Evolutionary conservation across 352 stramenopile genomes (phyloP).

Genomic region (Phytophthora tentaculata): DNA sequence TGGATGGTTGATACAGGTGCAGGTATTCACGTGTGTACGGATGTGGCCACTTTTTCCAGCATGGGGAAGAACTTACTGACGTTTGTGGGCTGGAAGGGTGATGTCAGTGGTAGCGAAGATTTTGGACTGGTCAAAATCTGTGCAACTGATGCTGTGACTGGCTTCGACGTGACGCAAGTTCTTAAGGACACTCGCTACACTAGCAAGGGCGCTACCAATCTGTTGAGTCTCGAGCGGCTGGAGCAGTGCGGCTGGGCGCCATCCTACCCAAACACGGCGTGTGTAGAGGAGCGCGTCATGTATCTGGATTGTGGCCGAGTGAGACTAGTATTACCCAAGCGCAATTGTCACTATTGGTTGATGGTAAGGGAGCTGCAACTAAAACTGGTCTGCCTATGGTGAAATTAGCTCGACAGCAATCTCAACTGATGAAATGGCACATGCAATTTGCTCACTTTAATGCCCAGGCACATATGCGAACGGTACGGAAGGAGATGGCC

Average conservation of each 20-base stretch:
- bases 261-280: background rate
- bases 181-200: background rate
- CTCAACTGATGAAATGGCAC: background rate
- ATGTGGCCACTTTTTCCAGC: slow-evolving; percentile 5
- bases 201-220: background rate
- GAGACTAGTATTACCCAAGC: background rate
- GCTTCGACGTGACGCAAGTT: background rate
- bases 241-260: background rate
- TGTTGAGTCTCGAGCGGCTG: background rate
- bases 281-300: background rate
- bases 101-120: background rate
- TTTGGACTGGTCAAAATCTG: background rate
- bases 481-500: background rate
- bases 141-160: background rate
- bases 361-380: background rate
- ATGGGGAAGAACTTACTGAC: background rate
- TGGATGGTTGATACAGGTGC: background rate
- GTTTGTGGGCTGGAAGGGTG: background rate
- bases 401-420: background rate
- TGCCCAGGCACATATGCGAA: background rate
- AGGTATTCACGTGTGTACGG: slow-evolving; percentile 17
- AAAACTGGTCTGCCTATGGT: background rate
- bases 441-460: background rate
- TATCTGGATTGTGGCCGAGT: background rate
- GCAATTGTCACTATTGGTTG: background rate